phyloP scores from a whole-genome alignment of 352 stramenopile species.

The Thalassiosira exigua region DNA sequence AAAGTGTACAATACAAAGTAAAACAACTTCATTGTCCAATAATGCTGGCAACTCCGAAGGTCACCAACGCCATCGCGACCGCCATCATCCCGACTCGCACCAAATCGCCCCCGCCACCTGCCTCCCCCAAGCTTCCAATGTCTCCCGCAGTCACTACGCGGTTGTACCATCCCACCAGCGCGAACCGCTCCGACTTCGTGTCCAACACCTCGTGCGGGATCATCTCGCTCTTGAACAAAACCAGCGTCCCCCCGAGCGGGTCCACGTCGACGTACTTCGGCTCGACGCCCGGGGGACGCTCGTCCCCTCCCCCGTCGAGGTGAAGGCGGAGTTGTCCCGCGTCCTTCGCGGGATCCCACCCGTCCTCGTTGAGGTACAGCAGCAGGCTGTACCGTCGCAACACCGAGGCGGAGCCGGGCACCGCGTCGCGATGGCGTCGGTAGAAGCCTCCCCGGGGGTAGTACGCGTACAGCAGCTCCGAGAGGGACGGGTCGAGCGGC shows the following conservation, averaged over 20 bases:
- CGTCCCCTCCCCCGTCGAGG: constrained; percentile 62
- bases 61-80: constrained; percentile 58
- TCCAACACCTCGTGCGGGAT: constrained; percentile 81
- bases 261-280: constrained; percentile 70
- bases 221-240: constrained; percentile 72
- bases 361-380: constrained; percentile 65
- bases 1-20: too few species aligned
- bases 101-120: constrained; percentile 25
- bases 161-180: constrained; percentile 79
- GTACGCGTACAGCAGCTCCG: constrained; percentile 73
- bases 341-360: constrained; percentile 40
- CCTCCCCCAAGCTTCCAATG: constrained; percentile 44
- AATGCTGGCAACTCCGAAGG: too few species aligned
- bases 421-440: constrained; percentile 67
- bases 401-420: constrained; percentile 60
- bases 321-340: constrained; percentile 68
- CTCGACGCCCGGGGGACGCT: constrained; percentile 31
- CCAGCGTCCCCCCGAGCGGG: constrained; percentile 68
- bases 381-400: constrained; percentile 70
- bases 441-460: constrained; percentile 77
- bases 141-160: constrained; percentile 47
- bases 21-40: too few species aligned
- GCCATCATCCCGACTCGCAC: constrained; percentile 53
- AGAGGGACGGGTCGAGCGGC: constrained; percentile 47
- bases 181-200: constrained; percentile 63